These are phyloP conservation scores for Diaporthe aspalathi DNA, from an alignment of 2,329 filamentous ascomycete species.

Conservation along the genomic window DNA sequence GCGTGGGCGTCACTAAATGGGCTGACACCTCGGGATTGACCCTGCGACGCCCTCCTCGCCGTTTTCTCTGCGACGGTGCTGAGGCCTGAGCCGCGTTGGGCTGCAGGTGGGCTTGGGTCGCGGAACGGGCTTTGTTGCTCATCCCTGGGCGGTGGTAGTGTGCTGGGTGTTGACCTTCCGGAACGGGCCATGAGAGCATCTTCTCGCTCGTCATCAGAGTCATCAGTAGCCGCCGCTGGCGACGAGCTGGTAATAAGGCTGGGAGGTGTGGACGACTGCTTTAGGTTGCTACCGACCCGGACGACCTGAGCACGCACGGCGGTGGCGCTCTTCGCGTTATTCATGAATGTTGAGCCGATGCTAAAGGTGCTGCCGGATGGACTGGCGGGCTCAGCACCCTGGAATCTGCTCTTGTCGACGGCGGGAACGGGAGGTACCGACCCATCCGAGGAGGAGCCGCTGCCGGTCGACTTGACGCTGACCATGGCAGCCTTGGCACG, in stretches of 20 bases:
- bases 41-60: conserved; percentile 53
- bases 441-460: conserved; percentile 63
- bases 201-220: conserved; percentile 43
- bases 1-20: conserved; percentile 71
- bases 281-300: conserved; percentile 64
- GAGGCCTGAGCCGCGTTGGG: conserved; percentile 58
- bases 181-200: conserved; percentile 24
- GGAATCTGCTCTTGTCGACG: conserved; percentile 74
- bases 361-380: conserved; percentile 69
- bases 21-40: conserved; percentile 52
- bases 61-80: conserved; percentile 68
- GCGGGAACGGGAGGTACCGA: conserved; percentile 76
- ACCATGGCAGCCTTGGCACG: conserved; percentile 92
- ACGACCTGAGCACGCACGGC: conserved; percentile 69
- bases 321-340: conserved; percentile 69
- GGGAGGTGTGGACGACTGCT: conserved; percentile 53
- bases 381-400: conserved; percentile 61
- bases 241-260: not conserved
- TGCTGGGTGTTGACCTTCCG: conserved; percentile 56
- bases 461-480: conserved; percentile 81
- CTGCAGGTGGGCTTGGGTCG: conserved; percentile 63
- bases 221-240: conserved; percentile 44
- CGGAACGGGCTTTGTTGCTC: conserved; percentile 70
- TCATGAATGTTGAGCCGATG: conserved; percentile 76
- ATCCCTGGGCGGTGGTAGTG: conserved; percentile 57